phyloP scores from a whole-genome alignment of 2,329 filamentous ascomycete genomes.

The Nigrograna mackinnonii region DNA sequence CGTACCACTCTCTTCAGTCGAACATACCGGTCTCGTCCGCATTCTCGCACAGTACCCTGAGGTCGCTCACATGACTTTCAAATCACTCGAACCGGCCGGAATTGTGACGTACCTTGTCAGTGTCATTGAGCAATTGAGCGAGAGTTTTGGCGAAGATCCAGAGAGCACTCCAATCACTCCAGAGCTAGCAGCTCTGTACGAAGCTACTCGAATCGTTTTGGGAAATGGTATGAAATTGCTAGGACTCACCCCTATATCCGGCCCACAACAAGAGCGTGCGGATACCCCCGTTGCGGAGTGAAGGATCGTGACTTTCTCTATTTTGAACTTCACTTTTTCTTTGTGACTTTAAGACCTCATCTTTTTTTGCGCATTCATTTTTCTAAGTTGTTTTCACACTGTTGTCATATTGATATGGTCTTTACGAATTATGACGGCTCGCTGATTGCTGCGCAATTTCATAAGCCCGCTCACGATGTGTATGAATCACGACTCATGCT shows the following conservation, averaged over 20 bases:
- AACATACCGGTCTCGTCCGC: constrained; percentile 27
- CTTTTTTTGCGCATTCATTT: no score
- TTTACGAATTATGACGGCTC: no score
- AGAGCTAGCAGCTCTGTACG: constrained; percentile 25
- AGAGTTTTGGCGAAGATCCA: constrained; percentile 17
- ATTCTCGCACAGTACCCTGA: constrained; percentile 35
- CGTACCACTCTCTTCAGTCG: constrained; percentile 23
- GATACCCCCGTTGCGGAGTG: constrained; percentile 28
- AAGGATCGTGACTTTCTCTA: background rate
- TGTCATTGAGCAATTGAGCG: constrained; percentile 26
- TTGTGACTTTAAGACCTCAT: no score
- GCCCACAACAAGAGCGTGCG: constrained; percentile 17
- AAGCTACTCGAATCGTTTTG: constrained; percentile 29
- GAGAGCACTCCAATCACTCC: constrained; percentile 7
- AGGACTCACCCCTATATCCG: constrained; percentile 21
- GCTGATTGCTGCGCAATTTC: no score
- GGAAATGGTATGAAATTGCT: constrained; percentile 34
- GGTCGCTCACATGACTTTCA: constrained; percentile 24
- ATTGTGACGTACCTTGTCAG: constrained; percentile 31
- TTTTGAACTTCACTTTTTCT: no score
- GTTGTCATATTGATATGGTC: no score
- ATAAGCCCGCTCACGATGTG: no score
- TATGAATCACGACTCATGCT: no score
- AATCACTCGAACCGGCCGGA: constrained; percentile 28
- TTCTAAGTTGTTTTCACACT: no score